Base-by-base conservation (phyloP, 1,139 yeast species). In the Diutina scorzettiae region DNA sequence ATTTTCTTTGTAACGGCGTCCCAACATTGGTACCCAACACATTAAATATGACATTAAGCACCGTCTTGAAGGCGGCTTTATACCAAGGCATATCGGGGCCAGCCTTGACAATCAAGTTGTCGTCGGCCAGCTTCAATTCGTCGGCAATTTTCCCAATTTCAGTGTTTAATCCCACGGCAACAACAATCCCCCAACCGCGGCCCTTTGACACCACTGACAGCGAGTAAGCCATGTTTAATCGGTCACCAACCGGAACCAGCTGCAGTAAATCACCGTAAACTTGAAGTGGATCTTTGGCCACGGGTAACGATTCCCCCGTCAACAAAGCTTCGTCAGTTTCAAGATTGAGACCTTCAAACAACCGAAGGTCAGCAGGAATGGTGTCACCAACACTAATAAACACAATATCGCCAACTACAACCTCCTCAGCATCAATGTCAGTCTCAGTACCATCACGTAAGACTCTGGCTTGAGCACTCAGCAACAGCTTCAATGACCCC, bases 241-340 rank as follows among this genome's bases (percentile, higher is more conserved):
- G 67, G 53, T 83, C 93, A 43, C 91, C 93, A 20, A 82, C 84
- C 2, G 89, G 82, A 17, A 76, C 60, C 37, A 64, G 66, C 1
- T 44, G 46, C 16, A 56, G 56, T 2, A 49, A 32, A 42, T 65
- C 62, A 2, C 59, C 55, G 52, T 73, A 77, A n/a, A 69, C 57
- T 6, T 57, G 59, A 0, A 58, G 53, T 31, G 67, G 71, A 45
- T 70, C 66, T 55, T 83, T 83, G 25, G 69, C 60, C 12, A 82
- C 76, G 0, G 94, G 91, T 43, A 82, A 62, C 1, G 91, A 81
- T 58, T 83, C 94, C 46, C 93, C 94, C 2, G 91, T 82, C 45
- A 82, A 68, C 43, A 82, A 64, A 7, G 93, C 89, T 57, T 82
- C 93, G 54, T 82, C 93, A 9, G 87, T 75, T 57, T 82, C 93